These are phyloP conservation scores for Pelargonium citronellum DNA, from an alignment of 441 rosid genomes.

Conservation along the genomic window DNA sequence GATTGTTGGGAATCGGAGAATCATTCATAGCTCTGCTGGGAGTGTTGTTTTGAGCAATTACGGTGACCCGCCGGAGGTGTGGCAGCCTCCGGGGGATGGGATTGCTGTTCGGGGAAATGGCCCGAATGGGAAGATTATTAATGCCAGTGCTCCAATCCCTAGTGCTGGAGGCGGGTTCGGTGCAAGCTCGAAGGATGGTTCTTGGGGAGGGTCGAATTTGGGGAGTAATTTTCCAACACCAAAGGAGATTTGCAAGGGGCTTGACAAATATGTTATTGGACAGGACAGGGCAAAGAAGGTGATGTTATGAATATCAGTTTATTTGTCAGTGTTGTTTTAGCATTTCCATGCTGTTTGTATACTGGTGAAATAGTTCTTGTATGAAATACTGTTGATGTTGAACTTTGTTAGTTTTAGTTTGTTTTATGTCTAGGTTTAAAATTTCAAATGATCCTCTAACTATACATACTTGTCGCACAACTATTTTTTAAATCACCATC, in stretches of 20 bases:
- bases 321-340: background rate
- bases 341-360: background rate
- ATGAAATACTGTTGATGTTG: no score
- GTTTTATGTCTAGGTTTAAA: no score
- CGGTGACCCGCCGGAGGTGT: constrained; percentile 97
- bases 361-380: background rate
- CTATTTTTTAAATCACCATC: no score
- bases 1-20: background rate
- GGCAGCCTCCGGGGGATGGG: constrained; percentile 96
- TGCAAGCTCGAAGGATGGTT: constrained; percentile 40
- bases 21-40: background rate
- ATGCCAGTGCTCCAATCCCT: constrained; percentile 34
- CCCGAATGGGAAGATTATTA: constrained; percentile 31
- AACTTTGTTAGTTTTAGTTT: no score
- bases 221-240: constrained; percentile 91
- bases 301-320: background rate
- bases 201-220: constrained; percentile 81
- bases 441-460: no score
- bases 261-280: constrained; percentile 83
- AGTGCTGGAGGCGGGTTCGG: constrained; percentile 46
- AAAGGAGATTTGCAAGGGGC: constrained; percentile 78
- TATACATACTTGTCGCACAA: no score
- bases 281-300: constrained; percentile 85
- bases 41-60: constrained; percentile 35
- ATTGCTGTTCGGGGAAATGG: constrained; percentile 46